These are phyloP conservation scores for Lichtheimia hyalospora DNA, from an alignment of 371 early-diverging fungal species.

Conservation along the genomic window DNA sequence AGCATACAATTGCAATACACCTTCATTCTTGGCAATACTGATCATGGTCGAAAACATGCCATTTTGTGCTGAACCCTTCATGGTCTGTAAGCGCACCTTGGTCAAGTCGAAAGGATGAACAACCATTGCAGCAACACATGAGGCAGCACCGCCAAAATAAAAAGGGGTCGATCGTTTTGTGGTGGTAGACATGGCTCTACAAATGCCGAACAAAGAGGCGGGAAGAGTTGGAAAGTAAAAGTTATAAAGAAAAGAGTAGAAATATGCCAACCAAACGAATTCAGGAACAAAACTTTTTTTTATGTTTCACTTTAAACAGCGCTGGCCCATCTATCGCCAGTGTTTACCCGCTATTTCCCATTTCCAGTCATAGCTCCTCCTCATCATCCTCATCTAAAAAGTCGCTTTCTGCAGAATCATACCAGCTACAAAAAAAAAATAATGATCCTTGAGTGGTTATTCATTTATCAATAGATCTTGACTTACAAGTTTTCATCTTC, in stretches of 20 bases:
- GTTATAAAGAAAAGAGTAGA: not conserved
- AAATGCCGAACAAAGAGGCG: not conserved
- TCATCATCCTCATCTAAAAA: constrained; percentile 44
- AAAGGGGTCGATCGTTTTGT: constrained; percentile 40
- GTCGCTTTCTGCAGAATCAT: constrained; percentile 52
- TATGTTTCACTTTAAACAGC: not conserved
- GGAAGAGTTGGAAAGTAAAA: not conserved
- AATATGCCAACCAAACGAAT: not conserved
- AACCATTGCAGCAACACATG: constrained; percentile 58
- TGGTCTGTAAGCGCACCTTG: constrained; percentile 70
- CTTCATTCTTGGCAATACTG: constrained; percentile 35
- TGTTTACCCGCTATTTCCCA: not conserved
- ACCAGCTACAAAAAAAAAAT: constrained; percentile 32
- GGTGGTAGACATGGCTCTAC: not conserved
- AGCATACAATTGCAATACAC: constrained; percentile 50
- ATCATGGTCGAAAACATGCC: constrained; percentile 44
- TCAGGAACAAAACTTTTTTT: constrained; percentile 2
- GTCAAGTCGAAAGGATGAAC: constrained; percentile 74
- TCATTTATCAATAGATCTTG: not conserved
- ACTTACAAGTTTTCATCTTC: constrained; percentile 54
- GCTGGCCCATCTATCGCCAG: not conserved
- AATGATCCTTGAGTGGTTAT: no score
- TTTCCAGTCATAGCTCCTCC: constrained; percentile 12
- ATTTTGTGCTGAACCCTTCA: constrained; percentile 22
- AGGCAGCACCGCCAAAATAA: constrained; percentile 59